A percentile compares a stretch with the other conserved stretches of the same genome.
Conservation (phyloP, 805 yeast genomes). For the Candida mattraensis region DNA sequence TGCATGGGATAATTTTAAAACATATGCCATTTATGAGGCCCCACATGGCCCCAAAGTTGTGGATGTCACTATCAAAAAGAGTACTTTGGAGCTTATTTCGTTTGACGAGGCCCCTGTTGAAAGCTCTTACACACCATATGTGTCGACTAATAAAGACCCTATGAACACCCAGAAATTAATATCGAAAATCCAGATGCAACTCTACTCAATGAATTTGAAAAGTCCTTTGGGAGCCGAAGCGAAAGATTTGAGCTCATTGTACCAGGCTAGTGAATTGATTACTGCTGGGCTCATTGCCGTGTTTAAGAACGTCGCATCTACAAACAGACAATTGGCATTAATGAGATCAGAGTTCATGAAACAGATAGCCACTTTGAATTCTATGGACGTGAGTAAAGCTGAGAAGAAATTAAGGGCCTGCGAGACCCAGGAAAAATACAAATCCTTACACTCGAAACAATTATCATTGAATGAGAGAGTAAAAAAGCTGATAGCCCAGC, state of each 20-base stretch:
- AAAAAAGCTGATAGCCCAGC: constrained; percentile 12
- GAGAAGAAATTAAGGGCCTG: constrained; percentile 20
- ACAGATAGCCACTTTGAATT: constrained; percentile 25
- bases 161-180: constrained; percentile 1
- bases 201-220: constrained; percentile 6
- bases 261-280: constrained; percentile 16
- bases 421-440: constrained; percentile 34
- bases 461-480: constrained; percentile 15
- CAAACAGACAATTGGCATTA: constrained; percentile 19
- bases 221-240: constrained; percentile 12
- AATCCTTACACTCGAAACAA: constrained; percentile 33
- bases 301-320: constrained; percentile 17
- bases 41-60: constrained; percentile 7
- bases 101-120: background rate
- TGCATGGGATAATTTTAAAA: constrained; percentile 26
- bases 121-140: constrained; percentile 4
- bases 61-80: constrained; percentile 13
- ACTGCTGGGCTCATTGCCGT: constrained; percentile 19
- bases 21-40: constrained; percentile 17
- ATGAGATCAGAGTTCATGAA: constrained; percentile 25
- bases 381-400: constrained; percentile 15
- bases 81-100: constrained; percentile 1
- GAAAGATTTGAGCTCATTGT: constrained; percentile 18
- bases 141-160: background rate
- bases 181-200: constrained; percentile 11